phyloP scores from a whole-genome alignment of 2,329 filamentous ascomycete species.

The Aspergillus aculeatinus region DNA sequence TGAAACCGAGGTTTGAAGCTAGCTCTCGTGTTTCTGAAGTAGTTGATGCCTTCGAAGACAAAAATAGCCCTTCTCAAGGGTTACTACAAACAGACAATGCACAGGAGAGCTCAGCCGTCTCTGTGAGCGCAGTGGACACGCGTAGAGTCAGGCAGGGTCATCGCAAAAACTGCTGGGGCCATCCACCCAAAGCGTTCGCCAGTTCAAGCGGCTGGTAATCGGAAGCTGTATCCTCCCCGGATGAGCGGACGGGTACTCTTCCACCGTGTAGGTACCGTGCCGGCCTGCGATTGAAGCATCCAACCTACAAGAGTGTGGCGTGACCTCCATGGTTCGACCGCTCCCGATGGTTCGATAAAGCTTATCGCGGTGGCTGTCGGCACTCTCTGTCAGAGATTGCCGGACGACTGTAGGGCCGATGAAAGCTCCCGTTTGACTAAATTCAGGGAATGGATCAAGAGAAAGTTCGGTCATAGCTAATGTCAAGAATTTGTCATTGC shows the following conservation, averaged over 20 bases:
- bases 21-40: neutral
- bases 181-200: neutral
- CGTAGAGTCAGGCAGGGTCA: neutral
- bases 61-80: neutral
- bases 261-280: neutral
- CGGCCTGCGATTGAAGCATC: neutral
- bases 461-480: neutral
- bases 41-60: neutral
- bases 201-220: neutral
- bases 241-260: neutral
- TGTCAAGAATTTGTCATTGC: no score
- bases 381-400: neutral
- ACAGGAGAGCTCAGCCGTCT: no score
- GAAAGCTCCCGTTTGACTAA: neutral
- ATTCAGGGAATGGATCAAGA: neutral
- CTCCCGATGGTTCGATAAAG: neutral
- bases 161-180: neutral
- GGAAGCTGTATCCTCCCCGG: neutral
- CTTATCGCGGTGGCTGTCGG: neutral
- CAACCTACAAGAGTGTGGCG: neutral
- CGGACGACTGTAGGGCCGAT: neutral
- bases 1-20: neutral
- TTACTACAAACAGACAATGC: neutral
- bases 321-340: neutral
- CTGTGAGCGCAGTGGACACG: neutral